Base-by-base conservation (phyloP, 1,139 yeast genomes). In the Ogataea hybrid region DNA sequence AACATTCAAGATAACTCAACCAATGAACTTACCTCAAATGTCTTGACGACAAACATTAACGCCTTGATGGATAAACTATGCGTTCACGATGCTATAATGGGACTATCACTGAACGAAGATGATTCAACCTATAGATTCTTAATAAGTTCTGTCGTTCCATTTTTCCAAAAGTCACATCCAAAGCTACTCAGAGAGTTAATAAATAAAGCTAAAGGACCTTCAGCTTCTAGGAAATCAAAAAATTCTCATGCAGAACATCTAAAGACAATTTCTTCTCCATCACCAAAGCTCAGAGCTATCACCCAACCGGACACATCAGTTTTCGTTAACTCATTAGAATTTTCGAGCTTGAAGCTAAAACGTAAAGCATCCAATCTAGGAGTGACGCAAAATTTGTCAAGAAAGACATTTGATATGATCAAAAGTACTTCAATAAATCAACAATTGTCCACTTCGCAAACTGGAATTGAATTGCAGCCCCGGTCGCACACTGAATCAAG, bases 381-480 rank as follows among this genome's bases (percentile, higher is more conserved):
- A 5, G 41, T 56, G 3, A 46, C 44, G n/a, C 34, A 40, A 6
- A 59, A 56, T 30, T 35, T 57, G 14, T 56, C 58, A 3, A 54
- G 50, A 32, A 61, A 59, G 39, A 56, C 62, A 6, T 59, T 62
- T 41, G 59, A 57, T 30, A 60, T 62, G 64, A 45, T 50, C 3
- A 52, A 50, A 29, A 47, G 50, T 4, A 43, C 54, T 1, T 52
- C 59, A 3, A 51, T 52, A 23, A 44, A 39, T 12, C 42, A 23
- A 36, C 18, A 44, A 5, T 33, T 32, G 6, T 35, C 46, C 4
- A 35, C 28, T 6, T 18, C 20, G 20, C 20, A 18, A 6, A 6
- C 20, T 6, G 20, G 20, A 18, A 18, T 18, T 18, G 20, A 18
- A 18, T 18, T 7, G 6, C 20, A 18, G 20, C 8, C 20, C 7